phyloP scores from a whole-genome alignment of 192 early-diverging fungal genomes.

The Umbelopsis ramanniana region DNA sequence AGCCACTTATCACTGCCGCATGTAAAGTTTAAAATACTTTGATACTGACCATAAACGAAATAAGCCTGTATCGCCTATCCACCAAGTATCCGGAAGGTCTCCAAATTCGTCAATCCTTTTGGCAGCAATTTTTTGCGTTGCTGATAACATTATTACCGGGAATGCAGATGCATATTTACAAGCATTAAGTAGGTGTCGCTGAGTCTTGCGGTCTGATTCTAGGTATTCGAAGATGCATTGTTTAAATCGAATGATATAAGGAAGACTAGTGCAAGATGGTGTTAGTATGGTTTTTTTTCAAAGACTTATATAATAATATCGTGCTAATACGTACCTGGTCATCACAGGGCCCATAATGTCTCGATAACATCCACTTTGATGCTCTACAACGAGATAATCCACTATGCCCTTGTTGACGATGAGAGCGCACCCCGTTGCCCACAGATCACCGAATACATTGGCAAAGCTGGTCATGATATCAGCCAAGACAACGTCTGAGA shows the following conservation, averaged over 20 bases:
- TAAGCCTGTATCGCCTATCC: constrained; percentile 31
- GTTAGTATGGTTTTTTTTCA: constrained; percentile 18
- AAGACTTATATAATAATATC: background rate
- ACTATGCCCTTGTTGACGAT: constrained; percentile 42
- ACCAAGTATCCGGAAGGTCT: constrained; percentile 20
- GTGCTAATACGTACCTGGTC: constrained; percentile 58
- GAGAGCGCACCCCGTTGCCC: constrained; percentile 68
- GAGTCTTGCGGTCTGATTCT: constrained; percentile 50
- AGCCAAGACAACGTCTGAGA: constrained; percentile 87
- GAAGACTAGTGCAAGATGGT: constrained; percentile 54
- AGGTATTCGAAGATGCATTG: constrained; percentile 81
- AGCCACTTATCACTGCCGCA: background rate
- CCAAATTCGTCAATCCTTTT: constrained; percentile 40
- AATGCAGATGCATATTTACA: constrained; percentile 89
- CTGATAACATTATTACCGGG: constrained; percentile 70
- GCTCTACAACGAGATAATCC: constrained; percentile 29
- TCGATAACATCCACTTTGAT: constrained; percentile 50
- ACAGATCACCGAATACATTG: constrained; percentile 84
- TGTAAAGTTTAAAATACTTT: background rate
- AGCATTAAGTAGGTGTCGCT: constrained; percentile 88
- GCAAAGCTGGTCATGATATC: constrained; percentile 96
- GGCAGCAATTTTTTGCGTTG: constrained; percentile 51
- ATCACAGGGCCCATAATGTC: constrained; percentile 62
- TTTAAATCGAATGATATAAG: constrained; percentile 76
- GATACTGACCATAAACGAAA: constrained; percentile 50